These are phyloP conservation scores for Phytophthora sojae DNA, from an alignment of 352 stramenopile genomes.

Conservation along the genomic window DNA sequence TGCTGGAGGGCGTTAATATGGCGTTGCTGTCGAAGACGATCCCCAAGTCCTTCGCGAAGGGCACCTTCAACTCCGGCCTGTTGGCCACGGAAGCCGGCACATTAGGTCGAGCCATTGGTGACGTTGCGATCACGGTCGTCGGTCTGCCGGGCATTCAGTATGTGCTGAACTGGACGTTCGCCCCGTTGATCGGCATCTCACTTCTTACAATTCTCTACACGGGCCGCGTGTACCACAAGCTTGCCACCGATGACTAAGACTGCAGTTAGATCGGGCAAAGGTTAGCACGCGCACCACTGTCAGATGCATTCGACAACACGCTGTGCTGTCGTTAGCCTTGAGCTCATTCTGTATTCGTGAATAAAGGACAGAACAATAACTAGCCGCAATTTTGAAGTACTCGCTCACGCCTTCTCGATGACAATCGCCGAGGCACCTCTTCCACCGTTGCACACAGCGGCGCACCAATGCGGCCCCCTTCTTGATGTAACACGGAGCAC, in stretches of 20 bases:
- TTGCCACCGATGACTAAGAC: conserved; percentile 62
- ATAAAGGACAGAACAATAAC: conserved; percentile 13
- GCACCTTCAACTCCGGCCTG: conserved; percentile 95
- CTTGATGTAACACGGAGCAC: conserved; percentile 92
- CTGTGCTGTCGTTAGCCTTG: conserved; percentile 9
- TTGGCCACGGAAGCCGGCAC: conserved; percentile 94
- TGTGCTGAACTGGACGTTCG: conserved; percentile 87
- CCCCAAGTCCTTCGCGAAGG: conserved; percentile 90
- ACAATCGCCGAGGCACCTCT: conserved; percentile 95
- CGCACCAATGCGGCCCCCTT: conserved; percentile 90
- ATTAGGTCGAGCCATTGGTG: conserved; percentile 86
- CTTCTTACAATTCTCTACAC: conserved; percentile 77
- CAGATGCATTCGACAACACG: conserved; percentile 8
- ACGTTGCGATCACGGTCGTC: conserved; percentile 87
- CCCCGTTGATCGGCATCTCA: conserved; percentile 65
- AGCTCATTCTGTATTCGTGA: conserved; percentile 24
- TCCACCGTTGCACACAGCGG: conserved; percentile 97
- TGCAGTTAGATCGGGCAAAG: conserved; percentile 4
- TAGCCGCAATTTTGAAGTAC: background rate
- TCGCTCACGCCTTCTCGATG: conserved; percentile 76
- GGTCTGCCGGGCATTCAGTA: conserved; percentile 84
- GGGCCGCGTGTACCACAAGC: conserved; percentile 70
- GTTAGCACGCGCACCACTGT: conserved; percentile 9
- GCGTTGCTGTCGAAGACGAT: conserved; percentile 95
- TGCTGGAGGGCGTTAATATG: conserved; percentile 95